Evolutionary conservation across 2,329 filamentous ascomycete species (phyloP).

Genomic region (Trichoderma sp.): DNA sequence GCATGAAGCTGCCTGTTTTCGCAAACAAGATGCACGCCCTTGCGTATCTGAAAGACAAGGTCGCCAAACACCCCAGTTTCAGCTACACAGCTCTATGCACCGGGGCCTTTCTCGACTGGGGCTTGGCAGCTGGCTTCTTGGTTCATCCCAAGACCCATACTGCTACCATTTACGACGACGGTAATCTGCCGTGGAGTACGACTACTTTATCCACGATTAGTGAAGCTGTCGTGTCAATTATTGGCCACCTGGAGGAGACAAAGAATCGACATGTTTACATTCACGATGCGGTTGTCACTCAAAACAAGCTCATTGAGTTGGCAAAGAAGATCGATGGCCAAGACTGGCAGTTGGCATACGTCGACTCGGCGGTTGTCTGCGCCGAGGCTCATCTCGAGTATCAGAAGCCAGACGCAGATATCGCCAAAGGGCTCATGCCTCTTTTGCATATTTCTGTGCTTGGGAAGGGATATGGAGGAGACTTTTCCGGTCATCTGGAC

Average conservation of each 20-base stretch:
- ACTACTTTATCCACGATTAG: neutral
- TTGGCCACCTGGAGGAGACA: neutral
- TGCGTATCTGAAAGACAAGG: neutral
- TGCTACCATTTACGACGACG: conserved; percentile 8
- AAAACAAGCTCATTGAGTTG: neutral
- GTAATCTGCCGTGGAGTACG: neutral
- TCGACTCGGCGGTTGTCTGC: neutral
- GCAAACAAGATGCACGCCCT: conserved; percentile 10
- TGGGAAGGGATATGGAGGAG: conserved; percentile 2
- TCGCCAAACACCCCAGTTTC: neutral
- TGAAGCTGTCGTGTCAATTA: neutral
- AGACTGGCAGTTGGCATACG: neutral
- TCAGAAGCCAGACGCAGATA: neutral
- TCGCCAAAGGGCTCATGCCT: neutral
- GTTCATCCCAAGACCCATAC: conserved; percentile 6
- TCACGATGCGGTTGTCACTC: neutral
- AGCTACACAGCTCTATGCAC: conserved; percentile 3
- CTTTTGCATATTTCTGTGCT: conserved; percentile 12
- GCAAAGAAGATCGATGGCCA: neutral
- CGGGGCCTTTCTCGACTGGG: conserved; percentile 4
- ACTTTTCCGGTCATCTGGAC: neutral
- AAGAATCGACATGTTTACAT: conserved; percentile 17
- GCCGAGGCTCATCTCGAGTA: neutral
- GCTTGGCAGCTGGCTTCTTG: conserved; percentile 1
- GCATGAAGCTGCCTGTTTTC: conserved; percentile 16